These are phyloP conservation scores for Pseudevernia furfuracea DNA, from an alignment of 495 filamentous ascomycete genomes.

Conservation along the genomic window DNA sequence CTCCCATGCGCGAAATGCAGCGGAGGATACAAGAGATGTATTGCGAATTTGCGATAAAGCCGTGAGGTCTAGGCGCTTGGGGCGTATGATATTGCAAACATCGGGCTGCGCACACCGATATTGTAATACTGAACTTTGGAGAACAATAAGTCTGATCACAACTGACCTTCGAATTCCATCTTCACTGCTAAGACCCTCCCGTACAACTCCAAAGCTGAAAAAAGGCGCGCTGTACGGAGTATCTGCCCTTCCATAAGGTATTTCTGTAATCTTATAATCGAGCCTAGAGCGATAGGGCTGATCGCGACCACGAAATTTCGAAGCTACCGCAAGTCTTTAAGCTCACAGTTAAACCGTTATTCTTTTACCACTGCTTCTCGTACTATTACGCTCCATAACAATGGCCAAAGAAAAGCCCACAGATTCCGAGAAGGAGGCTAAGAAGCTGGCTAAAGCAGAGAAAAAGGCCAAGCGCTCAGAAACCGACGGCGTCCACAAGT, in stretches of 20 bases:
- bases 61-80: neutral
- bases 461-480: slow-evolving; percentile 77
- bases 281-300: slow-evolving; percentile 5
- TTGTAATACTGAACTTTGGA: neutral
- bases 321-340: neutral
- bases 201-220: neutral
- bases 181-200: too few species aligned
- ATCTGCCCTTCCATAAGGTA: neutral
- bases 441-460: slow-evolving; percentile 55
- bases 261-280: too few species aligned
- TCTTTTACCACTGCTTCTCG: neutral
- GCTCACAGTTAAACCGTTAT: neutral
- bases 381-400: slow-evolving; percentile 20
- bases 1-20: too few species aligned
- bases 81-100: neutral
- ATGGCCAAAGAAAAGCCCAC: slow-evolving; percentile 49
- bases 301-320: slow-evolving; percentile 9
- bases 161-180: neutral
- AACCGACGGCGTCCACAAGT: slow-evolving; percentile 65
- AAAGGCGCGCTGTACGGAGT: neutral
- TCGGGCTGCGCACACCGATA: neutral
- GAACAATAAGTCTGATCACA: neutral
- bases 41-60: neutral
- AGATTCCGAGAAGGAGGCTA: slow-evolving; percentile 41
- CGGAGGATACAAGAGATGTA: too few species aligned